Evolutionary conservation across 192 early-diverging fungal genomes (phyloP).

Genomic region (Paraglomus brasilianum): DNA sequence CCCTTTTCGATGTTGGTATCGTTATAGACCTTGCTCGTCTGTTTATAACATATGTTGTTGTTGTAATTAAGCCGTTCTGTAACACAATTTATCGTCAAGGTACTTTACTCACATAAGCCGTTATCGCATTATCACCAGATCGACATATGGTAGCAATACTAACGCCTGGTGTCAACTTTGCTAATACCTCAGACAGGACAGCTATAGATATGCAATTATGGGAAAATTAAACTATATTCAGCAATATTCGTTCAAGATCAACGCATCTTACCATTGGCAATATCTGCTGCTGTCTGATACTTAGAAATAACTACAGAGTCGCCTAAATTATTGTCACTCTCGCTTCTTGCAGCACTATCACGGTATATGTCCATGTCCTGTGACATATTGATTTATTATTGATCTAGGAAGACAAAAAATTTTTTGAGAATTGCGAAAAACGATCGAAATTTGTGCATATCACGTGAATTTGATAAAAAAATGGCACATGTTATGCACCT

Average conservation of each 20-base stretch:
- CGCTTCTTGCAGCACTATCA: no score
- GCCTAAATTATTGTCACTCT: conserved; percentile 63
- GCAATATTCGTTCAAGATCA: neutral
- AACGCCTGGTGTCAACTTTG: conserved; percentile 57
- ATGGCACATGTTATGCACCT: no score
- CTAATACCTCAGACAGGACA: conserved; percentile 55
- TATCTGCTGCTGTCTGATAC: conserved; percentile 72
- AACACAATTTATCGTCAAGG: conserved; percentile 6
- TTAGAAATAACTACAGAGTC: conserved; percentile 67
- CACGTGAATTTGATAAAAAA: no score
- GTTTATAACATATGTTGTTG: neutral
- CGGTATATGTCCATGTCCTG: no score
- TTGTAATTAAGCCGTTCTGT: neutral
- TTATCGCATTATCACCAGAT: conserved; percentile 65
- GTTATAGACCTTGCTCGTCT: conserved; percentile 62
- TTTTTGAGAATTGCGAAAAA: no score
- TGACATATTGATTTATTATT: no score
- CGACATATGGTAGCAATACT: conserved; percentile 63
- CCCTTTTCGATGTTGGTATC: conserved; percentile 62
- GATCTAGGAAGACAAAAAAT: no score
- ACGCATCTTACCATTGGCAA: conserved; percentile 63
- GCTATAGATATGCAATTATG: conserved; percentile 36
- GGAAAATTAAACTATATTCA: neutral
- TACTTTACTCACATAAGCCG: conserved; percentile 57
- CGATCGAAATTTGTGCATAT: no score